Evolutionary conservation across 83 land plant species (phyloP), one percentile per base, ranked within the genome.

Genomic region (Picea abies): DNA sequence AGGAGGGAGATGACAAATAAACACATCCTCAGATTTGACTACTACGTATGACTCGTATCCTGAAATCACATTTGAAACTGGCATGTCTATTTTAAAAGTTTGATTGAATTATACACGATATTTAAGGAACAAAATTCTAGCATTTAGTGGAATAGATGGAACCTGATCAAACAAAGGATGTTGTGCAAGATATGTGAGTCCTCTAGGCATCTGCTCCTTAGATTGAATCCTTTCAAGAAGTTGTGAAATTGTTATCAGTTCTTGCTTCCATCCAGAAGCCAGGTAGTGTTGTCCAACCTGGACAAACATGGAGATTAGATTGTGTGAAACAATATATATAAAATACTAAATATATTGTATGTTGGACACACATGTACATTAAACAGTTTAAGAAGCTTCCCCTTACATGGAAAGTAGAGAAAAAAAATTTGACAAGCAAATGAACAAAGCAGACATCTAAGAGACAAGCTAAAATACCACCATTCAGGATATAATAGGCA

Each of bases 101-200:
- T 22, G 58, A 67, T 23, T 29, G 14, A 78, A 56, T 44, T 73
- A 79, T 62, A 19, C 7, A 5, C 44, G 14, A 66, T 37, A 82
- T 35, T 56, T n/a, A 23, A n/a, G 9, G 65, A 17, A 83, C 4
- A 12, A 72, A 62, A 8, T 47, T 47, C 79, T 70, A 16, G 39
- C n/a, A 4, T 39, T 75, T 23, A 29, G 62, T 60, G 23, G 3
- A 72, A 29, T 77, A 23, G 63, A 66, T 37, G 62, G 29, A 84
- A 89, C 99, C 99, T 97, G 99, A 79, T 97, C 99, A 90, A 97
- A 97, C 68, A 97, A 88, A 29, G 88, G 94, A 87, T 97, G 98
- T 75, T 97, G 99, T 61, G 99, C 99, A 87, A 97, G 94, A 86
- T 97, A 97, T 52, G 96, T 87, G 20, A 86, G 83, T 35, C 44